These are phyloP conservation scores for Tylopilus subfusipes DNA, from an alignment of 768 basidiomycete genomes.

Conservation along the genomic window DNA sequence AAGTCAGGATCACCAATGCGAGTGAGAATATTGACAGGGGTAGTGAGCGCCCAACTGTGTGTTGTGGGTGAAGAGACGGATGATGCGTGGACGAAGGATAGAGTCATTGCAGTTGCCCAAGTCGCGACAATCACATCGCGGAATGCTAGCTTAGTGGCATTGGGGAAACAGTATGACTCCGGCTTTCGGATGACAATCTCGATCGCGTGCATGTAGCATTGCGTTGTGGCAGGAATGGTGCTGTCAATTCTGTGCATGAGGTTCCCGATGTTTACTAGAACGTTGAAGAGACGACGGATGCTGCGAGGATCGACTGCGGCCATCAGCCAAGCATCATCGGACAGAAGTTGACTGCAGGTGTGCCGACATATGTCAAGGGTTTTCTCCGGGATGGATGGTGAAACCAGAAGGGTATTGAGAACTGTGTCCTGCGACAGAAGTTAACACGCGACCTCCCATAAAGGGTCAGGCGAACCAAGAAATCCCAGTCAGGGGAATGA, in stretches of 20 bases:
- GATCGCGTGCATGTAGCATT: constrained; percentile 40
- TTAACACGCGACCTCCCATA: constrained; percentile 7
- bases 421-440: constrained; percentile 21
- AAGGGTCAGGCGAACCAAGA: constrained; percentile 23
- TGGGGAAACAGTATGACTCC: constrained; percentile 11
- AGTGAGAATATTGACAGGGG: constrained; percentile 23
- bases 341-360: constrained; percentile 33
- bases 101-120: constrained; percentile 35
- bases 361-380: constrained; percentile 29
- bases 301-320: constrained; percentile 28
- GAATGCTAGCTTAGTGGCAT: constrained; percentile 26
- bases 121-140: constrained; percentile 39
- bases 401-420: constrained; percentile 24
- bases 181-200: constrained; percentile 40
- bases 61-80: constrained; percentile 21
- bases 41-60: constrained; percentile 14
- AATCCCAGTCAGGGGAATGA: constrained; percentile 32
- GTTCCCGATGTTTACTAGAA: constrained; percentile 41
- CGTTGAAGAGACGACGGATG: constrained; percentile 43
- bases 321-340: constrained; percentile 23
- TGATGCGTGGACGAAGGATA: constrained; percentile 25
- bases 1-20: constrained; percentile 33
- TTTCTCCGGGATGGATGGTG: constrained; percentile 30
- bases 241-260: constrained; percentile 30
- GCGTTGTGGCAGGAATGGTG: constrained; percentile 28